phyloP scores from a whole-genome alignment of 768 basidiomycete species.

The Calocera viscosa region DNA sequence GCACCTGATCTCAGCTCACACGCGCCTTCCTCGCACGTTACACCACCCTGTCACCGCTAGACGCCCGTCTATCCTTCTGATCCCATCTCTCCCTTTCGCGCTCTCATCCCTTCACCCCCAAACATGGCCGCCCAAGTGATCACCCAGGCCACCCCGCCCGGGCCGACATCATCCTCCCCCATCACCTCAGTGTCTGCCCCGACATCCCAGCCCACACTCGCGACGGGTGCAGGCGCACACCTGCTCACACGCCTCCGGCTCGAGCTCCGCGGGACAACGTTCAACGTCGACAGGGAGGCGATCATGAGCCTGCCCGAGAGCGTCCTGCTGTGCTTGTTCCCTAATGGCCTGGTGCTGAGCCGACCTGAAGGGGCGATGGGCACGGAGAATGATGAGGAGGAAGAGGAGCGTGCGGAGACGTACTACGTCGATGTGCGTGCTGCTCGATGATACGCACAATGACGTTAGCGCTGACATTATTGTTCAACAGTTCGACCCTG shows the following conservation, averaged over 20 bases:
- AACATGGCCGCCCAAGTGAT: slow-evolving; percentile 4
- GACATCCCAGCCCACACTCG: slow-evolving; percentile 24
- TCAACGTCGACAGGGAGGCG: slow-evolving; percentile 91
- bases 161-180: slow-evolving; percentile 24
- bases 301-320: slow-evolving; percentile 98
- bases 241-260: slow-evolving; percentile 78
- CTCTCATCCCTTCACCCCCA: not conserved
- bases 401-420: slow-evolving; percentile 79
- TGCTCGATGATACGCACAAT: not conserved
- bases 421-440: slow-evolving; percentile 88
- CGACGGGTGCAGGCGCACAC: slow-evolving; percentile 53
- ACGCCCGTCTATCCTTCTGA: not conserved
- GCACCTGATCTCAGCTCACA: not conserved
- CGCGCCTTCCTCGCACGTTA: not conserved
- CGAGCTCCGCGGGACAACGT: slow-evolving; percentile 81
- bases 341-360: slow-evolving; percentile 89
- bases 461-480: not conserved
- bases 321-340: slow-evolving; percentile 89
- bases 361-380: slow-evolving; percentile 49
- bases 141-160: slow-evolving; percentile 16
- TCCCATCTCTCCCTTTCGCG: not conserved
- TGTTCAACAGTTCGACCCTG: slow-evolving; percentile 73
- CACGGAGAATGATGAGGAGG: slow-evolving; percentile 59
- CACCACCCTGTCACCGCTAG: not conserved
- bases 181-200: slow-evolving; percentile 29